Percentiles rank a stretch among this genome's conserved stretches.
Conservation (phyloP, 2,329 filamentous ascomycete genomes). For the Dactylellina drechsleri region DNA sequence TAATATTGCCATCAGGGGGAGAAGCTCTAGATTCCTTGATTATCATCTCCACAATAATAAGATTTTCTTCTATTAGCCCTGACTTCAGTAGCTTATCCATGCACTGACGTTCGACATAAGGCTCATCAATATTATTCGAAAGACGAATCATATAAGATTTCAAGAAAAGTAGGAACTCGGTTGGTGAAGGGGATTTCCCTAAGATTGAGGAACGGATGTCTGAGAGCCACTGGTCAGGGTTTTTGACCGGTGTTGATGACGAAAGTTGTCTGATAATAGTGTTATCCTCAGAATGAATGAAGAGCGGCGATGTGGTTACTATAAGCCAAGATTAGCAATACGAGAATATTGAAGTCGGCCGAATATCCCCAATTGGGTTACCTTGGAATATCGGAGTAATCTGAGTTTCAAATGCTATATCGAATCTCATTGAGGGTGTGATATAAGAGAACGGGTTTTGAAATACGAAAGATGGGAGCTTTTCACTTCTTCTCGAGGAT, state of each 20-base stretch:
- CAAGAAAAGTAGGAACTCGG: neutral
- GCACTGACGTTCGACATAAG: conserved; percentile 2
- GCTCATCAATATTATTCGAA: conserved; percentile 23
- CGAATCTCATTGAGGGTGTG: conserved; percentile 20
- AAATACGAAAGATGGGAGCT: neutral
- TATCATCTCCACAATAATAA: conserved; percentile 1
- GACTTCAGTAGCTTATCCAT: conserved; percentile 16
- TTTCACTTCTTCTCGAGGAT: neutral
- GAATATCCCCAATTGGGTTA: neutral
- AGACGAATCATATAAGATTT: conserved; percentile 36
- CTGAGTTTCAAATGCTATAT: conserved; percentile 6
- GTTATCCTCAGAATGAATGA: too few species aligned
- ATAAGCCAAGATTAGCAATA: too few species aligned
- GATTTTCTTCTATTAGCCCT: conserved; percentile 1
- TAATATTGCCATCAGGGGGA: neutral
- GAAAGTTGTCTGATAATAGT: too few species aligned
- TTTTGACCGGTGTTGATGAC: neutral
- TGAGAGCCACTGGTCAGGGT: conserved; percentile 1
- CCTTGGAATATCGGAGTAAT: neutral
- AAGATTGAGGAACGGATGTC: neutral
- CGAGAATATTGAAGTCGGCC: too few species aligned
- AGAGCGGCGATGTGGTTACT: too few species aligned
- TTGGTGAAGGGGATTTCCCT: neutral
- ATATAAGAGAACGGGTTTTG: conserved; percentile 1
- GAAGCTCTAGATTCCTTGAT: neutral